Base-by-base conservation (phyloP, 306 rosid species). In the Prunus dulcis region DNA sequence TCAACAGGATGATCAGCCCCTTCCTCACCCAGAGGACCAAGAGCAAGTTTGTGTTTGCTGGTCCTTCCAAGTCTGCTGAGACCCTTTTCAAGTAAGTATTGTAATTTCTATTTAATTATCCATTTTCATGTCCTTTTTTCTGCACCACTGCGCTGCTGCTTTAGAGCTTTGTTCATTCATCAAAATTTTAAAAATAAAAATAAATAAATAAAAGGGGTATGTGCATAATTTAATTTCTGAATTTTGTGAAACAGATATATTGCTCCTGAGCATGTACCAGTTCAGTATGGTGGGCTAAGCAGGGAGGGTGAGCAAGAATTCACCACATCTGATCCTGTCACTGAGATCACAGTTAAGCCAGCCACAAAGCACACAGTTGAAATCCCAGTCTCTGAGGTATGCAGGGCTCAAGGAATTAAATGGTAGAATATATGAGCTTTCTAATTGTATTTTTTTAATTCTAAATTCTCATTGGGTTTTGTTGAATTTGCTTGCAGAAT, bases 11-110 rank as follows among this genome's bases (percentile, higher is more conserved):
- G 86, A 83, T 85, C 70, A 82, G 87, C 67, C 85, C 91, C 6
- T 87, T 87, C 79, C 79, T 87, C 65, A 87, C 91, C 10, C 91
- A 80, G 71, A 87, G 91, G 78, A 87, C 91, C 17, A 88, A 91
- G 84, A 93, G 98, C 93, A 93, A 93, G 77, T 91, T 93, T 81
- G 96, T 93, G 1, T 89, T 89, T 82, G 98, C 95, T 19, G 93
- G 97, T 22, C 90, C 97, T 47, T 81, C 96, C 51, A 93, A 89
- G 56, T 84, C 97, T 79, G 76, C 96, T 9, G 97, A 89, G 4
- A 88, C 98, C 81, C 96, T 93, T 32, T 89, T 84, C 89, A 89
- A 83, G 98, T 89, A 75, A 38, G 76, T 52, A 57, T 25, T 63
- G 46, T 32, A 2, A 5, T 27, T 19, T 49, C 53, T 19, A 11